Conservation (phyloP, 495 filamentous ascomycete genomes). For the Aspergillus coremiiformis region DNA sequence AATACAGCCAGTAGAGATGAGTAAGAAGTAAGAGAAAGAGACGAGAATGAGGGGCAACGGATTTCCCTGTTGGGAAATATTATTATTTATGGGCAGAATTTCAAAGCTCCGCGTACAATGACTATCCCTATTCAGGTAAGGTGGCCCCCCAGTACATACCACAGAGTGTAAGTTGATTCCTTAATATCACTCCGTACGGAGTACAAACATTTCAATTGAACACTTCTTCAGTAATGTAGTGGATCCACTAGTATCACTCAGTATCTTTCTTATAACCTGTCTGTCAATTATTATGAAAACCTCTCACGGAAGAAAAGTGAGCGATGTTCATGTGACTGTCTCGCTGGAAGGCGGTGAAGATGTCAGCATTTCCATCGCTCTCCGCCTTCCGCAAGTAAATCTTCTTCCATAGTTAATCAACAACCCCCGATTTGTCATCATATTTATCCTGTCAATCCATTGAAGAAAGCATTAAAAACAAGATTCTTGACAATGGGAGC, state of each 20-base stretch:
- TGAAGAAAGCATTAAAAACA: no score
- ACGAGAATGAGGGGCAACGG: slow-evolving; percentile 2
- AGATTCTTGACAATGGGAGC: slow-evolving; percentile 28
- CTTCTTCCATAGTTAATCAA: not conserved
- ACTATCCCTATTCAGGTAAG: not conserved
- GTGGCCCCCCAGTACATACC: not conserved
- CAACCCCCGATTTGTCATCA: not conserved
- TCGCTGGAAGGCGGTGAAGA: slow-evolving; percentile 27
- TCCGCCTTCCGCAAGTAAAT: slow-evolving; percentile 11
- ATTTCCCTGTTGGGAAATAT: slow-evolving; percentile 13
- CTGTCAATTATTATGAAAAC: no score
- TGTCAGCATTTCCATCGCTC: slow-evolving; percentile 23
- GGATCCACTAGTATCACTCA: no score
- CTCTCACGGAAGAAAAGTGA: no score
- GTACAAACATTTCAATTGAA: not conserved
- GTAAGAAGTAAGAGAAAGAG: not conserved
- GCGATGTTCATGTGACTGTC: no score
- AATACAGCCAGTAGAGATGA: not conserved
- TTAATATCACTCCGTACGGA: no score
- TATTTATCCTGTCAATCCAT: no score
- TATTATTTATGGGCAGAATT: not conserved
- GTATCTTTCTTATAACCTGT: no score
- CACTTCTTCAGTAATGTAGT: not conserved
- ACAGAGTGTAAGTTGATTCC: not conserved
- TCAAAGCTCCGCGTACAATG: not conserved